phyloP scores from a whole-genome alignment of 179 eudicot genomes.

The Corrigiola litoralis region DNA sequence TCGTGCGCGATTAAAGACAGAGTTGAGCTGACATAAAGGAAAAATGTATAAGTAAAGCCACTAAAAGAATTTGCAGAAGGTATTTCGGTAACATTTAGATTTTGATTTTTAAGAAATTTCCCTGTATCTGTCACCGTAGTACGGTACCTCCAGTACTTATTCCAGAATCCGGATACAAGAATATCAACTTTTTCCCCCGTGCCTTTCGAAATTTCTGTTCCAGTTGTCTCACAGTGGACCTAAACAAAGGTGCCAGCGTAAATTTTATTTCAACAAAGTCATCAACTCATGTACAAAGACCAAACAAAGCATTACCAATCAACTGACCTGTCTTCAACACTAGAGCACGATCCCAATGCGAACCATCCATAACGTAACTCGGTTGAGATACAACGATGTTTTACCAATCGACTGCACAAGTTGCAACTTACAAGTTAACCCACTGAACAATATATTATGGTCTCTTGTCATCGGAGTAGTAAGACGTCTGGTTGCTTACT shows the following conservation, averaged over 20 bases:
- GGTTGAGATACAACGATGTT: constrained; percentile 75
- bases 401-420: constrained; percentile 61
- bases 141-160: constrained; percentile 92
- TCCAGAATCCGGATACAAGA: constrained; percentile 79
- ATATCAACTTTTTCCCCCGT: constrained; percentile 78
- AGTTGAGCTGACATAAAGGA: too few species aligned
- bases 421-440: not conserved
- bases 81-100: constrained; percentile 62
- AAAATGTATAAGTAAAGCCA: too few species aligned
- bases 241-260: constrained; percentile 19
- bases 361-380: constrained; percentile 69
- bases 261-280: not conserved
- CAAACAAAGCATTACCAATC: not conserved
- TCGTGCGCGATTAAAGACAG: too few species aligned
- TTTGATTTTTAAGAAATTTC: constrained; percentile 71
- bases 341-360: constrained; percentile 88
- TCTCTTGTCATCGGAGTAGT: not conserved
- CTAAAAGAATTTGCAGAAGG: too few species aligned
- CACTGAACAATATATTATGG: not conserved
- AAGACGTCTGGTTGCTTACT: constrained; percentile 35
- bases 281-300: not conserved
- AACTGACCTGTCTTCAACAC: constrained; percentile 73
- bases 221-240: constrained; percentile 93
- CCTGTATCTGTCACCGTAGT: constrained; percentile 86
- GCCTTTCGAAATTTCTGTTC: constrained; percentile 89